Conservation (phyloP, 371 early-diverging fungal species). For the Dentiscutata heterogama region DNA sequence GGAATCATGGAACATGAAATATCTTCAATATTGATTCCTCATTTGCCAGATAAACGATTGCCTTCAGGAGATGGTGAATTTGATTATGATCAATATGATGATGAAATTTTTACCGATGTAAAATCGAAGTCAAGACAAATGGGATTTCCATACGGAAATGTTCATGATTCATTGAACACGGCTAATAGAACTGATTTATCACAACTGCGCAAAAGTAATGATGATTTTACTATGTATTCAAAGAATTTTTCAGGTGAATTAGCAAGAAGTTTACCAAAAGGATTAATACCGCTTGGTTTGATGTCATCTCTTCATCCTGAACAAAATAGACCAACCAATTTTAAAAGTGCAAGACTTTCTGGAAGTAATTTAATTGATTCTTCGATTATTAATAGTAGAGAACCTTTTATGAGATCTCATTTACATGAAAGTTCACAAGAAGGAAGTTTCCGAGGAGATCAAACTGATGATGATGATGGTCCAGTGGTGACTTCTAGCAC, state of each 20-base stretch:
- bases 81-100: constrained; percentile 68
- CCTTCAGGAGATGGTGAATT: constrained; percentile 41
- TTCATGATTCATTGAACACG: neutral
- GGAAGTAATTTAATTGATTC: constrained; percentile 24
- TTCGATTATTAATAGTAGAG: neutral
- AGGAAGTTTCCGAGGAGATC: neutral
- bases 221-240: neutral
- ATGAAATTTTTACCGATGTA: constrained; percentile 55
- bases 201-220: neutral
- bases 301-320: neutral
- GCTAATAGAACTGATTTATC: neutral
- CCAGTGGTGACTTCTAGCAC: constrained; percentile 68
- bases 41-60: constrained; percentile 50
- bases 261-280: constrained; percentile 35
- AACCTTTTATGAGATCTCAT: neutral
- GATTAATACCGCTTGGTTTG: neutral
- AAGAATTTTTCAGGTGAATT: neutral
- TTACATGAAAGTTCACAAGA: constrained; percentile 6
- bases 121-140: neutral
- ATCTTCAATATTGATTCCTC: constrained; percentile 68
- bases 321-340: neutral
- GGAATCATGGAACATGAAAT: constrained; percentile 79
- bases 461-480: constrained; percentile 65
- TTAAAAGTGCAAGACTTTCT: neutral
- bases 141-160: neutral